These are phyloP conservation scores for Tranzscheliella williamsii DNA, from an alignment of 1,284 basidiomycete genomes.

Conservation along the genomic window DNA sequence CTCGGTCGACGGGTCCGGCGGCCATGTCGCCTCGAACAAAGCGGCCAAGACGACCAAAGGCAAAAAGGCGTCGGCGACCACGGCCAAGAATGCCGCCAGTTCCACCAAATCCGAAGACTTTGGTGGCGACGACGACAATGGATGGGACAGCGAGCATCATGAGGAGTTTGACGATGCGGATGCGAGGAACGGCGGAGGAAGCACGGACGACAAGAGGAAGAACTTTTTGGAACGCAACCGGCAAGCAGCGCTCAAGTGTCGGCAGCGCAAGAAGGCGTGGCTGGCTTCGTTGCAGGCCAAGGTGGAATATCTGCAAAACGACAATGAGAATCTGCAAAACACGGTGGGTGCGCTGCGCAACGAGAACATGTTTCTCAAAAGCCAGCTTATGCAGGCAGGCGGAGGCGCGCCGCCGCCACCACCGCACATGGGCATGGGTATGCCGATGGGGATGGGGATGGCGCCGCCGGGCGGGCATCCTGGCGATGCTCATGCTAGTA, in stretches of 20 bases:
- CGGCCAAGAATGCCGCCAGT: constrained; percentile 4
- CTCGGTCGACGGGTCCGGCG: constrained; percentile 13
- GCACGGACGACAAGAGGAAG: constrained; percentile 60
- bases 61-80: constrained; percentile 54
- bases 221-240: constrained; percentile 59
- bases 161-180: constrained; percentile 3
- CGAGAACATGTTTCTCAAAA: constrained; percentile 63
- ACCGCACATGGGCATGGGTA: constrained; percentile 15
- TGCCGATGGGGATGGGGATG: constrained; percentile 22
- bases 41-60: constrained; percentile 58
- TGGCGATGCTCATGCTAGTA: constrained; percentile 16
- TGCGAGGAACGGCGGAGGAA: constrained; percentile 40
- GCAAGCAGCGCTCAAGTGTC: constrained; percentile 89
- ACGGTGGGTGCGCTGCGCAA: constrained; percentile 65
- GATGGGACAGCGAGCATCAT: constrained; percentile 23
- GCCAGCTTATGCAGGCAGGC: constrained; percentile 47
- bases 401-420: constrained; percentile 18
- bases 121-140: constrained; percentile 23
- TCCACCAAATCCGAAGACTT: not conserved
- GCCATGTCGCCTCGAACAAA: constrained; percentile 3
- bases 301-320: constrained; percentile 83
- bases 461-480: constrained; percentile 12
- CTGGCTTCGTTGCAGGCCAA: constrained; percentile 87
- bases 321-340: constrained; percentile 84
- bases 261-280: constrained; percentile 98